phyloP scores from a whole-genome alignment of 148 eudicot species.

The Rhododendron henanense region DNA sequence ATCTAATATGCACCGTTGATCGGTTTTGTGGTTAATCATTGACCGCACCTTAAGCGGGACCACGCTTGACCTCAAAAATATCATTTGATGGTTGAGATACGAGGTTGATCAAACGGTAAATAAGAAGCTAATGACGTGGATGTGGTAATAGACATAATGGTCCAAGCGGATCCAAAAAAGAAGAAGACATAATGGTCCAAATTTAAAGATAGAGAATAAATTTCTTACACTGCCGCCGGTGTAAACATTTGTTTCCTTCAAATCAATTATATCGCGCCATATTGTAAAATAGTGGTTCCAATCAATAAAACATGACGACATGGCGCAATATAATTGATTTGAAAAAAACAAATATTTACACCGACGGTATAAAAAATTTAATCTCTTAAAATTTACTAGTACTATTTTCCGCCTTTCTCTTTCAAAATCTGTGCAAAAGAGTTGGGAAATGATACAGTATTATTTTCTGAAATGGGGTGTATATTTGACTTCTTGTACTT shows the following conservation, averaged over 20 bases:
- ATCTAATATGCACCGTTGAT: slow-evolving; percentile 3
- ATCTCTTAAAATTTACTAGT: no score
- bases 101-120: background rate
- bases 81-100: background rate
- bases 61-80: background rate
- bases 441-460: no score
- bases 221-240: no score
- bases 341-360: rapidly evolving
- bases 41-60: background rate
- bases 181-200: background rate
- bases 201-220: background rate
- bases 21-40: background rate
- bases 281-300: rapidly evolving
- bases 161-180: background rate
- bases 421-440: no score
- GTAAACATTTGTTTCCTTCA: rapidly evolving
- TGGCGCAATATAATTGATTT: no score
- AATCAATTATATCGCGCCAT: no score
- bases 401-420: no score
- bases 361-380: no score
- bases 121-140: background rate
- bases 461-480: no score
- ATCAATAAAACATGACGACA: no score
- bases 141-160: background rate
- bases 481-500: no score